Evolutionary conservation across 441 rosid genomes (phyloP).

Genomic region (Jatropha podagrica): DNA sequence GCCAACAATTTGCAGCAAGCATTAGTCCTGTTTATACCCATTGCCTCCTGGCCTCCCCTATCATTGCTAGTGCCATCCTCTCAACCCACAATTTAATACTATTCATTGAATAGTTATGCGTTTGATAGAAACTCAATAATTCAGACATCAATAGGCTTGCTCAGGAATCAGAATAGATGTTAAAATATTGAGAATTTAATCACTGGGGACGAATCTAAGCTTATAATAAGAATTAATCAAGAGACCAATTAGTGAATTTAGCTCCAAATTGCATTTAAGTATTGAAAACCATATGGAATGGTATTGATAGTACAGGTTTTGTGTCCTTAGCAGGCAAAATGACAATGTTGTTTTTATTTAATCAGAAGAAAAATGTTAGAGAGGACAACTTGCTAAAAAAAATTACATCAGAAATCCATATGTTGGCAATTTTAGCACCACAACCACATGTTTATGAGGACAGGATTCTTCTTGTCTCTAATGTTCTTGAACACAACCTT

Average conservation of each 20-base stretch:
- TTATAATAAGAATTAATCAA: constrained; percentile 5
- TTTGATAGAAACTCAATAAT: not conserved
- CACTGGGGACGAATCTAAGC: constrained; percentile 18
- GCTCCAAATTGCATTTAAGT: not conserved
- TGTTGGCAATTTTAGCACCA: constrained; percentile 3
- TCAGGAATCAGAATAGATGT: not conserved
- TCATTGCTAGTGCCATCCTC: not conserved
- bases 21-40: not conserved
- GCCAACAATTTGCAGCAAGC: constrained; percentile 1
- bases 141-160: not conserved
- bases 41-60: constrained; percentile 9
- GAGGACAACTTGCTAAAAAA: not conserved
- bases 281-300: not conserved
- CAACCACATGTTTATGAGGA: constrained; percentile 12
- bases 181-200: not conserved
- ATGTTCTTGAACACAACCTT: not conserved
- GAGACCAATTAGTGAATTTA: not conserved
- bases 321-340: not conserved
- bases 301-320: not conserved
- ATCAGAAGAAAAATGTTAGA: not conserved
- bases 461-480: constrained; percentile 11
- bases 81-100: not conserved
- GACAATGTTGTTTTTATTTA: not conserved
- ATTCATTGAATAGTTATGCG: constrained; percentile 10
- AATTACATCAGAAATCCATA: not conserved